phyloP scores from a whole-genome alignment of 2,329 filamentous ascomycete genomes.

The Aureobasidium leucospermi region DNA sequence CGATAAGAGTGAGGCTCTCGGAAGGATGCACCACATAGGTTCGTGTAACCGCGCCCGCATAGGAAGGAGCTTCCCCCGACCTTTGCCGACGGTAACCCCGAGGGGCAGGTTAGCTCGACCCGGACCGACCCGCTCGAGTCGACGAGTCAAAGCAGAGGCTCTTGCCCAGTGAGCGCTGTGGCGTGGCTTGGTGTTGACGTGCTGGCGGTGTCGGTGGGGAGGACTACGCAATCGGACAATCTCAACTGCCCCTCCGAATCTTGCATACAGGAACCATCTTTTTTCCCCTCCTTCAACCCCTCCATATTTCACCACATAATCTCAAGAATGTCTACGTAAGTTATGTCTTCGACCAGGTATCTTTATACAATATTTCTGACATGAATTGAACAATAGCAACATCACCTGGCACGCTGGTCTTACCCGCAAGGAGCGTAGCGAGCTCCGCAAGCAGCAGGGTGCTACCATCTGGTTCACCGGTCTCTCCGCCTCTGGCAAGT shows the following conservation, averaged over 20 bases:
- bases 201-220: conserved; percentile 8
- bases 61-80: conserved; percentile 8
- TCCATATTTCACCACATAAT: not conserved
- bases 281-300: not conserved
- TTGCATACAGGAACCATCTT: not conserved
- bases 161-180: not conserved
- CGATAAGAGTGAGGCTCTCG: conserved; percentile 12
- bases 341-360: not conserved
- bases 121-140: not conserved
- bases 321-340: conserved; percentile 5
- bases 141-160: not conserved
- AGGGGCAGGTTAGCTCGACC: not conserved
- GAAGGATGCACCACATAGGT: not conserved
- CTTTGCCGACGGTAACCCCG: not conserved
- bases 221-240: conserved; percentile 4
- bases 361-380: not conserved
- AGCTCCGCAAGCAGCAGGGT: conserved; percentile 72
- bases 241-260: not conserved
- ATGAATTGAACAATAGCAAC: conserved; percentile 51
- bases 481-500: conserved; percentile 92
- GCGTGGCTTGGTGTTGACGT: conserved; percentile 5
- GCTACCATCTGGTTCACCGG: conserved; percentile 98
- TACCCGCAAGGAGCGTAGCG: conserved; percentile 67
- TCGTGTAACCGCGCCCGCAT: conserved; percentile 8
- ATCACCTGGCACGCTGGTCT: conserved; percentile 85